phyloP scores from a whole-genome alignment of 768 basidiomycete species.

The Antrodiella citrinella region DNA sequence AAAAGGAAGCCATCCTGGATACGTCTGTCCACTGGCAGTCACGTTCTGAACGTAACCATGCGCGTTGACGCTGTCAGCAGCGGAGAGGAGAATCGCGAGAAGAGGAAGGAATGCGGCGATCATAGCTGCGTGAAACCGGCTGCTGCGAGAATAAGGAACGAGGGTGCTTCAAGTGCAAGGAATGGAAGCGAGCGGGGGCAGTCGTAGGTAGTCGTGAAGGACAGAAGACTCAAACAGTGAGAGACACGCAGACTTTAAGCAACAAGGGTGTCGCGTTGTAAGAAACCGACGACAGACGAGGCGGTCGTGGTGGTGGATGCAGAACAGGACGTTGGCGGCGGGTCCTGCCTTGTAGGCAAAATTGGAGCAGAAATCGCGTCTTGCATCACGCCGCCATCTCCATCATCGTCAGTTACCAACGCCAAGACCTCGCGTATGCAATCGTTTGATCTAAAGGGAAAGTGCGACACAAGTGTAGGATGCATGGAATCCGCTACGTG shows the following conservation, averaged over 20 bases:
- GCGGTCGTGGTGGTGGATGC: conserved; percentile 6
- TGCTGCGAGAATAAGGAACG: not conserved
- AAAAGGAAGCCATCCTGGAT: conserved; percentile 20
- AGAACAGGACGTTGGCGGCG: not conserved
- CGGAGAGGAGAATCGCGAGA: not conserved
- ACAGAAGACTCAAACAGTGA: conserved; percentile 3
- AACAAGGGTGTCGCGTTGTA: conserved; percentile 1
- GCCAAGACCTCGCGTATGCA: no score
- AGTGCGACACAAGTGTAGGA: no score
- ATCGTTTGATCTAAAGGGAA: no score
- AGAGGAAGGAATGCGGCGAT: conserved; percentile 2
- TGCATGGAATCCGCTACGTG: no score
- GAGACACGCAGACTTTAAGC: not conserved
- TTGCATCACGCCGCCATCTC: not conserved
- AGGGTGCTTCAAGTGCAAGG: not conserved
- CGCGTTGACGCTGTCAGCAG: conserved; percentile 12
- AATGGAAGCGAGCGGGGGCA: conserved; percentile 1
- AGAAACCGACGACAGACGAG: conserved; percentile 3
- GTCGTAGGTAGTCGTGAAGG: not conserved
- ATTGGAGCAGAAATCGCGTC: not conserved
- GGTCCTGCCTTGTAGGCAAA: not conserved
- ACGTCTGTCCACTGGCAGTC: conserved; percentile 13
- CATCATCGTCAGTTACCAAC: not conserved
- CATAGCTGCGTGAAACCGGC: conserved; percentile 1
- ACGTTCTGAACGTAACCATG: conserved; percentile 19